These are phyloP conservation scores for Chimonanthus salicifolius DNA, from an alignment of 164 flowering plant species.

Conservation along the genomic window DNA sequence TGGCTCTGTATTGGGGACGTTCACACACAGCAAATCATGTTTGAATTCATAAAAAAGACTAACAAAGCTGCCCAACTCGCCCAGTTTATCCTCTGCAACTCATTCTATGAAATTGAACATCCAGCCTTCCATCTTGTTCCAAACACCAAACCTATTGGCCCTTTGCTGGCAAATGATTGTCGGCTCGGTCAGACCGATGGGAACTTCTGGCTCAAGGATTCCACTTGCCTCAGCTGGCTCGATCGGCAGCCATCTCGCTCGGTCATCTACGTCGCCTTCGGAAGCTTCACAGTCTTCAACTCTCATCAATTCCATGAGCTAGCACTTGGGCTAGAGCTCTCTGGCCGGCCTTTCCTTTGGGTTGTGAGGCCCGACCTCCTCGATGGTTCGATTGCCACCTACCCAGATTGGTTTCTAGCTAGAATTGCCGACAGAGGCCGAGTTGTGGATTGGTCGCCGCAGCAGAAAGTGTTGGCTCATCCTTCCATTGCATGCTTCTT, in stretches of 20 bases:
- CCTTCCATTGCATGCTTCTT: slow-evolving; percentile 20
- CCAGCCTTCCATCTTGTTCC: neutral
- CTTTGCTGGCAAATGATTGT: neutral
- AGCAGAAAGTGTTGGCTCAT: slow-evolving; percentile 20
- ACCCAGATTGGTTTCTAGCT: slow-evolving; percentile 5
- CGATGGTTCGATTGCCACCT: neutral
- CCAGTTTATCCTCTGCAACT: slow-evolving; percentile 34
- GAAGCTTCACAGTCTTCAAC: neutral
- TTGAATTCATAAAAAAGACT: slow-evolving; percentile 1
- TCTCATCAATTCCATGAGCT: neutral
- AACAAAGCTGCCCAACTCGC: slow-evolving; percentile 9
- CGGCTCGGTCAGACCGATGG: neutral
- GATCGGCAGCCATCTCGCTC: neutral
- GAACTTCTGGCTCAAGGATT: slow-evolving; percentile 5
- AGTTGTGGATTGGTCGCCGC: slow-evolving; percentile 15
- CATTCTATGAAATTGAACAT: slow-evolving; percentile 29
- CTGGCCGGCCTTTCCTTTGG: neutral
- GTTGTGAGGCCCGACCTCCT: slow-evolving; percentile 2
- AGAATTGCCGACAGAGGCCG: neutral
- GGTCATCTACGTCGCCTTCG: slow-evolving; percentile 6
- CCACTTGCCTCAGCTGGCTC: slow-evolving; percentile 6
- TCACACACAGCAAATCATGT: slow-evolving; percentile 4
- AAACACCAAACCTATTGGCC: neutral
- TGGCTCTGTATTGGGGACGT: slow-evolving; percentile 16
- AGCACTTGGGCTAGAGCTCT: neutral